Evolutionary conservation across 2,329 filamentous ascomycete genomes (phyloP), one percentile per base, ranked within the genome.

Genomic region (Paracoccidioides lutzii): DNA sequence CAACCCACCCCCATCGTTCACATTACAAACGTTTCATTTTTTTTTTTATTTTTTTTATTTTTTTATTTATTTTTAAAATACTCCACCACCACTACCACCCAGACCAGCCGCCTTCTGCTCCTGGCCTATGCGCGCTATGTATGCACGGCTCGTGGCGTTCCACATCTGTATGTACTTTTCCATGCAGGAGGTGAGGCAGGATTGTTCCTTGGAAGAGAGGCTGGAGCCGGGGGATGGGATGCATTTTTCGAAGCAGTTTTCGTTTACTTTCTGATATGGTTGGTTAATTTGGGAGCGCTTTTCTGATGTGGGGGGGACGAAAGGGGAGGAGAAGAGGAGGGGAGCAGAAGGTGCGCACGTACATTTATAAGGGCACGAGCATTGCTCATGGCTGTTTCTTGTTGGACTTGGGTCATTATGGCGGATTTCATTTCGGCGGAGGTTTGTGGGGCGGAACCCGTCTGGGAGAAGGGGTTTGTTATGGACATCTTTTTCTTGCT

Each of bases 131-230:
- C 71, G 78, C 59, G 72, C 71, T 65, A 88, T 80, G 69, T 88
- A 89, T 43, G 83, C 77, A 50, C 77, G 71, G 74, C 83, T 86
- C 65, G 88, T 83, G 60, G 79, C 75, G 73, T 90, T 90, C 87
- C 87, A 91, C 9, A 85, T 80, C 37, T 78, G 74, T 77, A 90
- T 88, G 77, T 90, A 91, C 72, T 90, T 90, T 65, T 90, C 86
- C 81, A 90, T 87, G 76, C 87, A 91, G 58, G 79, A 77, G 22
- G 80, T 87, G 66, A 87, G 78, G 75, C 87, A 91, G 28, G 79
- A 76, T 66, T 82, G 76, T 70, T 91, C 87, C 71, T 78, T 72
- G 71, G 78, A 80, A 52, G 83, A 84, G 55, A 90, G 73, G 54
- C 81, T 82, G 52, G 77, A 70, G 57, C 85, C 83, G 33, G 58